Conservation (phyloP, 768 basidiomycete species). For the Gymnopilus junonius region DNA sequence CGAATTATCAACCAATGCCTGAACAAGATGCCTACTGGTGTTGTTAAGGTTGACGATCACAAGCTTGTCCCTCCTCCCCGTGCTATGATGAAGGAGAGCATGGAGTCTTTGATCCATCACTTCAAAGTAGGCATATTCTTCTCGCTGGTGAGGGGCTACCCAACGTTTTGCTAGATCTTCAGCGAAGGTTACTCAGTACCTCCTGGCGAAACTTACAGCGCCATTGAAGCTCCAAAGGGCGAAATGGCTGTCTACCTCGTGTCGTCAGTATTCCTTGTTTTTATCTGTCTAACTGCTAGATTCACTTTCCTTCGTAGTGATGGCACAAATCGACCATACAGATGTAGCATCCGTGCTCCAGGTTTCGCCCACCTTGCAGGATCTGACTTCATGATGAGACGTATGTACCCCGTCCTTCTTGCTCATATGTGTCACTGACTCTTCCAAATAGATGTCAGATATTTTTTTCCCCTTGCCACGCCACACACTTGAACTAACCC, state of each 20-base stretch:
- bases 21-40: slow-evolving; percentile 96
- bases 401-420: slow-evolving; percentile 46
- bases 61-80: slow-evolving; percentile 96
- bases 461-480: slow-evolving; percentile 10
- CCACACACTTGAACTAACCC: slow-evolving; percentile 23
- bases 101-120: slow-evolving; percentile 98
- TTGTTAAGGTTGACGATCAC: slow-evolving; percentile 94
- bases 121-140: slow-evolving; percentile 70
- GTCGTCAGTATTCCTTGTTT: slow-evolving; percentile 62
- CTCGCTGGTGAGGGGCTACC: neutral
- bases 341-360: slow-evolving; percentile 96
- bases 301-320: slow-evolving; percentile 53
- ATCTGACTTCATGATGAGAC: slow-evolving; percentile 97
- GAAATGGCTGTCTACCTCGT: slow-evolving; percentile 99
- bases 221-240: slow-evolving; percentile 98
- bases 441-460: slow-evolving; percentile 45
- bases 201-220: slow-evolving; percentile 93
- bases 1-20: slow-evolving; percentile 92
- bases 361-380: slow-evolving; percentile 97
- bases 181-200: slow-evolving; percentile 97
- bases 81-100: slow-evolving; percentile 98
- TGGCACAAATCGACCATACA: slow-evolving; percentile 93
- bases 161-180: slow-evolving; percentile 76
- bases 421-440: slow-evolving; percentile 13
- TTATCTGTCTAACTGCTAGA: neutral